Evolutionary conservation across 1,139 yeast species (phyloP).

Genomic region (Neolecta irregularis): DNA sequence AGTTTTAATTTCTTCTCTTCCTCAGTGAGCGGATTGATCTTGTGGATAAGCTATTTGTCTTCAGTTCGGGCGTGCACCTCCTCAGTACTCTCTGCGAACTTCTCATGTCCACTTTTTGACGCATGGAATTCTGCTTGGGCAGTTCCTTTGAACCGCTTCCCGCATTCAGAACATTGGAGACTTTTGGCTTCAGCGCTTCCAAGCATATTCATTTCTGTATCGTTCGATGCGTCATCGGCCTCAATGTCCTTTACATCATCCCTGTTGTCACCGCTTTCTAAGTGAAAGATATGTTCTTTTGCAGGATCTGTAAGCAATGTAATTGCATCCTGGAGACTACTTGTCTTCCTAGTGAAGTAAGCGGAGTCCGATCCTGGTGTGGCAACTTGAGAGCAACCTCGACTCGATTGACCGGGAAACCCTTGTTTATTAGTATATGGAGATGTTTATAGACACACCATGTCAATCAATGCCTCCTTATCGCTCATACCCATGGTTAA

Average conservation of each 20-base stretch:
- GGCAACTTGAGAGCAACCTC: slow-evolving; percentile 25
- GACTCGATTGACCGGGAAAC: slow-evolving; percentile 22
- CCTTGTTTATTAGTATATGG: slow-evolving; percentile 22
- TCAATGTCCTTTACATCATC: background rate
- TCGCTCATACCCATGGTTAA: too few species aligned
- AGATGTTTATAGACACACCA: too few species aligned
- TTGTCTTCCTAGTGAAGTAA: too few species aligned
- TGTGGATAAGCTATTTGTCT: background rate
- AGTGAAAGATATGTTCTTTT: background rate
- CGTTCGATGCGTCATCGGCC: too few species aligned
- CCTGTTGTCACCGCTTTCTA: background rate
- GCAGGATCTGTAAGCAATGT: too few species aligned
- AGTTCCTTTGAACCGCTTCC: slow-evolving; percentile 12
- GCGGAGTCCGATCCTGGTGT: too few species aligned
- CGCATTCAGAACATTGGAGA: slow-evolving; percentile 16
- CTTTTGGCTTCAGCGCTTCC: slow-evolving; percentile 15
- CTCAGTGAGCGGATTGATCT: slow-evolving; percentile 18
- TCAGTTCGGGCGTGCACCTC: slow-evolving; percentile 10
- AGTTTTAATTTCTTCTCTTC: slow-evolving; percentile 23
- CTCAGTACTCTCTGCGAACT: slow-evolving; percentile 16
- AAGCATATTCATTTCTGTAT: too few species aligned
- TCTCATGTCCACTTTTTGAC: slow-evolving; percentile 13
- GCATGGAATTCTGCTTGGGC: slow-evolving; percentile 16
- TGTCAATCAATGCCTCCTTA: too few species aligned
- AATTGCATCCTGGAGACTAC: too few species aligned